Base-by-base conservation (phyloP, 2,329 filamentous ascomycete genomes). In the Chrysosphaeria jannelii region DNA sequence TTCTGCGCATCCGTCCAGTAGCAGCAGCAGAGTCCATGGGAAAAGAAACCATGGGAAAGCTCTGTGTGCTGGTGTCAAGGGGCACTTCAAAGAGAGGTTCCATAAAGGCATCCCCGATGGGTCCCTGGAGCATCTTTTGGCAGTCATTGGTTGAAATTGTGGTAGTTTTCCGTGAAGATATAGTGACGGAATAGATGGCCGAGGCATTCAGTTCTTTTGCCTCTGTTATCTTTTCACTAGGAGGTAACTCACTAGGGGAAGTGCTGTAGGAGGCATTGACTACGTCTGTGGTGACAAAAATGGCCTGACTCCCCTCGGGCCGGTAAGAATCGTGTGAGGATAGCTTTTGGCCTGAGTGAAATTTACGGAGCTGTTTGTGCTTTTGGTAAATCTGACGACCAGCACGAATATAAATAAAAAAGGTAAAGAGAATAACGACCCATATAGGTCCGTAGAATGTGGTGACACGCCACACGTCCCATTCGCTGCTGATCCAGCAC, bases 361-460 rank as follows among this genome's bases (percentile, higher is more conserved):
- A 57, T 28, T 52, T 50, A 22, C 46, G 51, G 25, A 67, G 51
- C 35, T 66, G 55, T 29, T 52, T 55, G 33, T 68, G 57, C 37
- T 68, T 68, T 28, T 55, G 50, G 38, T 64, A 70, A 28, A 74
- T 72, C 19, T 62, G 59, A 27, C 51, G 47, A 6, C 67, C 67
- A n/a, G 63, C 60, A 15, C 57, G 50, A 24, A 61, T 45, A 34
- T 74, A 74, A 30, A 74, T 69, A 30, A 53, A 50, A 23, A 67
- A 50, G 1, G 64, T 72, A 19, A 56, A 30, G 9, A 53, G 30
- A 17, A 72, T 65, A 6, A 59, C 45, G 16, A 68, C 41, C 67
- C 66, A 72, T 27, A 70, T 53, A 5, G 66, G 66, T 0, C 49
- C 65, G 35, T 85, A 88, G 38, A 79, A 81, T 14, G 62, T 56